phyloP scores from a whole-genome alignment of 2,329 filamentous ascomycete species.

The Aspergillus carbonarius region DNA sequence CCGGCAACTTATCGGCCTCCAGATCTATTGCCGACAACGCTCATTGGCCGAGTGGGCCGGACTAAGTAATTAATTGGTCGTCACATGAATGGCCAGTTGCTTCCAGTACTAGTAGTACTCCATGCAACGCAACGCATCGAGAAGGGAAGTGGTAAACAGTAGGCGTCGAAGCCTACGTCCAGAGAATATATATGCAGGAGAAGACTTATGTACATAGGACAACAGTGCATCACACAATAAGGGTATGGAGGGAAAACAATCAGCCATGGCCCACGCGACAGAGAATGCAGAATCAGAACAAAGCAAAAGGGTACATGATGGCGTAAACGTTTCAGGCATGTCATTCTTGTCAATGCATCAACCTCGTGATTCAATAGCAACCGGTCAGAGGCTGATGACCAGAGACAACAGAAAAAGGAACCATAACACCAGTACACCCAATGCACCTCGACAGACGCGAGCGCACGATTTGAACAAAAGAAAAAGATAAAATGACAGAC shows the following conservation, averaged over 20 bases:
- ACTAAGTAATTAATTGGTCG: background rate
- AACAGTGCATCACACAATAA: conserved; percentile 19
- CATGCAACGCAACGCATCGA: background rate
- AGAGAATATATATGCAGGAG: conserved; percentile 28
- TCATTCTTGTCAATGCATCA: conserved; percentile 34
- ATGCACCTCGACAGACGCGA: conserved; percentile 8
- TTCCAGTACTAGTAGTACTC: background rate
- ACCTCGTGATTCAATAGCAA: conserved; percentile 22
- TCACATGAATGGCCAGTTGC: background rate
- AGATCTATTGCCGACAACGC: background rate
- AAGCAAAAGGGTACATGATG: conserved; percentile 30
- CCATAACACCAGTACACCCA: conserved; percentile 21
- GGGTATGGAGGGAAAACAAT: conserved; percentile 21
- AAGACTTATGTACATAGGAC: conserved; percentile 35
- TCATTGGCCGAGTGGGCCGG: background rate
- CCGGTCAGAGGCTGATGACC: conserved; percentile 26
- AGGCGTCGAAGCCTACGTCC: conserved; percentile 11
- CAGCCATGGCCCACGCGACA: conserved; percentile 14
- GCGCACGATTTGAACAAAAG: background rate
- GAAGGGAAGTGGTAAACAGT: background rate
- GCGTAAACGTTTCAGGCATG: conserved; percentile 31
- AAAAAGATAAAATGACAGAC: conserved; percentile 10
- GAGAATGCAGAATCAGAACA: conserved; percentile 15
- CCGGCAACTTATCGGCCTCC: conserved; percentile 8
- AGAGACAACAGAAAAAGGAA: conserved; percentile 14